Conservation (phyloP, 108 stramenopile species). For the Skeletonema grethae region DNA sequence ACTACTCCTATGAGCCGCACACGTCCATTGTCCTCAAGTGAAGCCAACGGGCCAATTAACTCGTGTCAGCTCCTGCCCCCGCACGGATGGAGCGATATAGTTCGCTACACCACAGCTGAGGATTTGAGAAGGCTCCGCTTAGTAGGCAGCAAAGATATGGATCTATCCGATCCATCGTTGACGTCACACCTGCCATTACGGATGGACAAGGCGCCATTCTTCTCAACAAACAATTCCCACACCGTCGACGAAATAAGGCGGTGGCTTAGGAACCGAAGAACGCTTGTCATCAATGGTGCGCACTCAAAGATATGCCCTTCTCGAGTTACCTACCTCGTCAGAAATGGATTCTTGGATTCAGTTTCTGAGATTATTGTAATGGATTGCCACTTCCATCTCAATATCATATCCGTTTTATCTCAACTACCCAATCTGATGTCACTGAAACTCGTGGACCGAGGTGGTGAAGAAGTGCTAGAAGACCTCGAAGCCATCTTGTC, state of each 20-base stretch:
- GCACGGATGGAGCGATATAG: conserved; percentile 7
- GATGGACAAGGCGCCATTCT: conserved; percentile 38
- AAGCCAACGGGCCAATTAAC: background rate
- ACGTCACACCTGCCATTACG: conserved; percentile 32
- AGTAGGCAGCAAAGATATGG: conserved; percentile 22
- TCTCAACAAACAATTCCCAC: conserved; percentile 7
- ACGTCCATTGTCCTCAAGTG: background rate
- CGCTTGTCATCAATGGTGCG: conserved; percentile 32
- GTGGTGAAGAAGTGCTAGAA: conserved; percentile 10
- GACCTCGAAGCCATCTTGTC: conserved; percentile 26
- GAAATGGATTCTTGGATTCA: conserved; percentile 29
- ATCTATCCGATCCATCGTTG: conserved; percentile 21
- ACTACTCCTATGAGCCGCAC: background rate
- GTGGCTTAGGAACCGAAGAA: conserved; percentile 31
- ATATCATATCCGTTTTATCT: conserved; percentile 13
- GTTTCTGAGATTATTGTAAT: conserved; percentile 28
- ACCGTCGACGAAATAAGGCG: conserved; percentile 8
- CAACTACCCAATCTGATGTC: conserved; percentile 22
- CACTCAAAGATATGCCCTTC: conserved; percentile 12
- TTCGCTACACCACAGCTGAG: conserved; percentile 24
- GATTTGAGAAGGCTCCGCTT: conserved; percentile 36
- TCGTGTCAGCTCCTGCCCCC: background rate
- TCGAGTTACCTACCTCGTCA: conserved; percentile 24
- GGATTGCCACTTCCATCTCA: conserved; percentile 34
- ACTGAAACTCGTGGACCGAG: conserved; percentile 22